Evolutionary conservation across 2,329 filamentous ascomycete genomes (phyloP).

Genomic region (Nothopassalora personata): DNA sequence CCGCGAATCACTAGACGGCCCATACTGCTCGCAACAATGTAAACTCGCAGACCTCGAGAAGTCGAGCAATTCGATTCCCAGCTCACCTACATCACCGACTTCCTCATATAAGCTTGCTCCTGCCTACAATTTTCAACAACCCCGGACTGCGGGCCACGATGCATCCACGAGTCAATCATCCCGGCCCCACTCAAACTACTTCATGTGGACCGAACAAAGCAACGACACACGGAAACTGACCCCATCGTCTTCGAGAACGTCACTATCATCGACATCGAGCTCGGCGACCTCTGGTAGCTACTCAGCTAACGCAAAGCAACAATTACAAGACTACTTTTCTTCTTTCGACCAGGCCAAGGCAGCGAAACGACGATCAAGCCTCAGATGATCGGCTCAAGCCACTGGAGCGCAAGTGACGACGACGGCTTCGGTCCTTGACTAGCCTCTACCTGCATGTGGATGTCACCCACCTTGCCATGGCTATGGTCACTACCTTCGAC

Average conservation of each 20-base stretch:
- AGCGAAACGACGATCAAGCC: constrained; percentile 41
- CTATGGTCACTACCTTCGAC: not conserved
- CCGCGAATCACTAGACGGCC: constrained; percentile 73
- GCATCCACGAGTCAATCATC: constrained; percentile 8
- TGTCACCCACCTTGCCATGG: not conserved
- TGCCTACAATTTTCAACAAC: constrained; percentile 43
- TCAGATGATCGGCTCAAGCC: constrained; percentile 14
- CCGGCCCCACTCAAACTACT: constrained; percentile 21
- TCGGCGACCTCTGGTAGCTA: constrained; percentile 42
- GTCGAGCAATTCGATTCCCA: constrained; percentile 41
- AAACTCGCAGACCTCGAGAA: constrained; percentile 82
- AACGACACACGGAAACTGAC: constrained; percentile 39
- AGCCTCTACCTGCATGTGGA: not conserved
- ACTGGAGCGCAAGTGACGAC: not conserved
- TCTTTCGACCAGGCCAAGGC: constrained; percentile 80
- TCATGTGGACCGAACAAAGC: constrained; percentile 13
- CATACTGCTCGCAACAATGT: constrained; percentile 92
- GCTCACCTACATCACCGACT: constrained; percentile 41
- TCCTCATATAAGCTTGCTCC: constrained; percentile 13
- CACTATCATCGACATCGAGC: constrained; percentile 61
- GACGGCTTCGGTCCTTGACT: not conserved
- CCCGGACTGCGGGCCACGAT: constrained; percentile 16
- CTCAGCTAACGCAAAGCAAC: constrained; percentile 70
- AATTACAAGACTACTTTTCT: constrained; percentile 79
- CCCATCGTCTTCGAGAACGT: constrained; percentile 73